These are phyloP conservation scores for Pichia rugopelliculosa DNA, from an alignment of 805 yeast genomes.

Conservation along the genomic window DNA sequence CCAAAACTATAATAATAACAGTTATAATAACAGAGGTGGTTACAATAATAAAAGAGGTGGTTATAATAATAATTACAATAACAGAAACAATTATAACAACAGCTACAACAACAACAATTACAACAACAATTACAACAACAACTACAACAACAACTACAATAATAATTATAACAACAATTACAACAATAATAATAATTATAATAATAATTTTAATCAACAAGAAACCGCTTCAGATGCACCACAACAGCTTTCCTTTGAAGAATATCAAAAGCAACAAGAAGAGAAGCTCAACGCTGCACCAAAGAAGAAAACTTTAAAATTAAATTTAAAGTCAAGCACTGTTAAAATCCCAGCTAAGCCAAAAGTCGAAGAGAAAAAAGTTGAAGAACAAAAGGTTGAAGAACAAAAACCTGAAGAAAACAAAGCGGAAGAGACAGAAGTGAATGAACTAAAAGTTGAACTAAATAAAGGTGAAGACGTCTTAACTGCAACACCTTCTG, in stretches of 20 bases:
- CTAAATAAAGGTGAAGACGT: constrained; percentile 22
- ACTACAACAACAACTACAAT: constrained; percentile 1
- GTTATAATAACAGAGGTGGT: constrained; percentile 17
- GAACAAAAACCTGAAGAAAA: constrained; percentile 27
- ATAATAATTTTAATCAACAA: constrained; percentile 12
- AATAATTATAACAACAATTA: constrained; percentile 4
- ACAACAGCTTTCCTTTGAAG: constrained; percentile 71
- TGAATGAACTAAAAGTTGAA: constrained; percentile 12
- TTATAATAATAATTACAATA: constrained; percentile 24
- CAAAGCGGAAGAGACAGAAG: constrained; percentile 26
- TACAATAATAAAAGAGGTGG: constrained; percentile 21
- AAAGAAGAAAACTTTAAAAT: constrained; percentile 56
- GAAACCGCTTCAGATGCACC: constrained; percentile 19
- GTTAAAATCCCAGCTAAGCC: constrained; percentile 32
- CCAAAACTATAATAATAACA: constrained; percentile 3
- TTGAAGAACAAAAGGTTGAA: constrained; percentile 21
- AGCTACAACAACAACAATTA: constrained; percentile 17
- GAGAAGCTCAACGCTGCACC: constrained; percentile 41
- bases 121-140: constrained; percentile 12
- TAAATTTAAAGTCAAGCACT: constrained; percentile 58
- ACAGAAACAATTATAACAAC: constrained; percentile 14
- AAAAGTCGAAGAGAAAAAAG: constrained; percentile 31
- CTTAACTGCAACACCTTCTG: too few relatives aligned
- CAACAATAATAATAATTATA: constrained; percentile 14
- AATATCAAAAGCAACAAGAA: constrained; percentile 64